Evolutionary conservation across 257 asterid genomes (phyloP), one percentile per base, ranked within the genome.

Genomic region (Primulina eburnea): DNA sequence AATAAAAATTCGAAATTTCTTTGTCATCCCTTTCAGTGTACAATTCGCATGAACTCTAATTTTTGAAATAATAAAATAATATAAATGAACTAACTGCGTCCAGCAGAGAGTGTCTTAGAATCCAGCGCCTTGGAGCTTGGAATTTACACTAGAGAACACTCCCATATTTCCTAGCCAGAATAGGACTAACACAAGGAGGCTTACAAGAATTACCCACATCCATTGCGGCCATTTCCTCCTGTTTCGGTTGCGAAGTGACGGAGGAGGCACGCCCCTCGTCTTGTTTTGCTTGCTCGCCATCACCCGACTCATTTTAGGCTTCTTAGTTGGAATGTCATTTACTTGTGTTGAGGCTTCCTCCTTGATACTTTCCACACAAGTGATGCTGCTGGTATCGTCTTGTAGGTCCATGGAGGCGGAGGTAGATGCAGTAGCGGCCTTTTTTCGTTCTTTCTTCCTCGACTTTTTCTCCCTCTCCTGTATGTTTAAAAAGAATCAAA

Each of bases 381-480:
- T 67, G 59, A 55, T 85, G 80, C 35, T 75, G 63, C 58, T 72
- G 16, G 82, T 88, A 7, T 70, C 70, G 28, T 62, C 79, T 6
- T 89, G 95, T 8, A 16, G 7, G 8, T 50, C 57, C 21, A 8
- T 17, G 9, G 8, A 17, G 16, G 8, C 2, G 21, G 57, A 14
- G 3, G 20, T 6, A 17, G 57, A 47, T 2, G 79, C 62, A 65
- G 68, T 76, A 4, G 50, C 60, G 26, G 80, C 88, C 86, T 82
- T 89, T 90, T 82, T 89, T 78, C 86, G 82, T 83, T 89, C 97
- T 82, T 86, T 94, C 90, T 94, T 94, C 67, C 93, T 80, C 80
- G 83, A 70, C 73, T 88, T 89, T 90, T 88, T 94, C 84, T 91
- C 99, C 73, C 86, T 85, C 78, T 91, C 97, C 99, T 94, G 77